Conservation (phyloP, 306 rosid genomes). For the Sindora glabra region DNA sequence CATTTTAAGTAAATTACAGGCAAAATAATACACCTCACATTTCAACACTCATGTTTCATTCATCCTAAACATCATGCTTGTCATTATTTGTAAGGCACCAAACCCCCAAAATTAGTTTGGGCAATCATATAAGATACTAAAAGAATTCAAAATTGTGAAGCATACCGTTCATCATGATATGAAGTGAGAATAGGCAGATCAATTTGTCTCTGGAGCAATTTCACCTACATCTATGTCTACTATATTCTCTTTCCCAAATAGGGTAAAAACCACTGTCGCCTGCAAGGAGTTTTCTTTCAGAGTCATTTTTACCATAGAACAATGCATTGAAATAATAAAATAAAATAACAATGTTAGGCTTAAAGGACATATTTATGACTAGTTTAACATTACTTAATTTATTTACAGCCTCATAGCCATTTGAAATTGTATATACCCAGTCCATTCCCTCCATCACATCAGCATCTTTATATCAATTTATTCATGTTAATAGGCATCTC, state of each 20-base stretch:
- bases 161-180: constrained; percentile 29
- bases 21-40: background rate
- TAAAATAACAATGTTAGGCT: background rate
- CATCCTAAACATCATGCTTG: background rate
- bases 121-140: background rate
- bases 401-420: background rate
- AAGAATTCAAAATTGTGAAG: constrained; percentile 7
- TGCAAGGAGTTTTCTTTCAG: constrained; percentile 40
- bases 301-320: background rate
- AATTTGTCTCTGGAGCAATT: constrained; percentile 42
- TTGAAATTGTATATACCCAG: background rate
- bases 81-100: background rate
- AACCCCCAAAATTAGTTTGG: background rate
- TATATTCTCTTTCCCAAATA: constrained; percentile 87
- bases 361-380: background rate
- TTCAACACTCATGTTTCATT: background rate
- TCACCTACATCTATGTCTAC: constrained; percentile 57
- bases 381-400: background rate
- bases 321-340: background rate
- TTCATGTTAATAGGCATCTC: constrained; percentile 15
- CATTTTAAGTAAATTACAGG: background rate
- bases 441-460: background rate
- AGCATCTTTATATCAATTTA: constrained; percentile 6
- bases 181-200: constrained; percentile 7
- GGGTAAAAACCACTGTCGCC: constrained; percentile 71